These are phyloP conservation scores for Glebionis coronaria DNA, from an alignment of 129 eudicot genomes.

Conservation along the genomic window DNA sequence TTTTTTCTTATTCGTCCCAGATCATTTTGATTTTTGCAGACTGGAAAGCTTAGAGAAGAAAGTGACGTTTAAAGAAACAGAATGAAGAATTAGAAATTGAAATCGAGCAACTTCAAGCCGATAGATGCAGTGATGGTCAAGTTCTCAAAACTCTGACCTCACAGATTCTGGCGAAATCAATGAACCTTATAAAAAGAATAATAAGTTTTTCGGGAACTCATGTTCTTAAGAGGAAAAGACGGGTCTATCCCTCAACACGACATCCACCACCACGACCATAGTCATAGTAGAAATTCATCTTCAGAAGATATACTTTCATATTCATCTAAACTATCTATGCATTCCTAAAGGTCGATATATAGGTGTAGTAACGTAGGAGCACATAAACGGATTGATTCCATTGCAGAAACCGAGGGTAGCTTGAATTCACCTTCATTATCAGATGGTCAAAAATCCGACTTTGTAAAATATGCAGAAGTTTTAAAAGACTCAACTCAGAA, in stretches of 20 bases:
- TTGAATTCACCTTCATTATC: no score
- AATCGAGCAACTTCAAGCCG: no score
- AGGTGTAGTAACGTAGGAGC: conserved; percentile 36
- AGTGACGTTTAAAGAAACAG: conserved; percentile 43
- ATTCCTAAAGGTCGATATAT: conserved; percentile 29
- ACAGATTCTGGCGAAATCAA: conserved; percentile 58
- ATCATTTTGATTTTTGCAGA: conserved; percentile 1
- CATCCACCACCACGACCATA: no score
- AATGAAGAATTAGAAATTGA: conserved; percentile 62
- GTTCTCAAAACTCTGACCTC: conserved; percentile 55
- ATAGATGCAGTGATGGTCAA: conserved; percentile 74
- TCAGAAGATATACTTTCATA: no score
- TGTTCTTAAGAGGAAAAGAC: conserved; percentile 50
- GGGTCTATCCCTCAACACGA: background rate
- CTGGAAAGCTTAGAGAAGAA: no score
- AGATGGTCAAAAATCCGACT: no score
- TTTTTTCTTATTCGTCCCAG: no score
- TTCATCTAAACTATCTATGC: conserved; percentile 36
- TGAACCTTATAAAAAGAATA: no score
- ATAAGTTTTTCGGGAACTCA: conserved; percentile 46
- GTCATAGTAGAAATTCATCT: no score
- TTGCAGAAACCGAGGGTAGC: conserved; percentile 24
- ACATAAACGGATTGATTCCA: conserved; percentile 33
- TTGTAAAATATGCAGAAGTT: no score
- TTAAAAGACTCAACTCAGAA: background rate